phyloP scores from a whole-genome alignment of 306 rosid species.

The Gastrolobium villosum region DNA sequence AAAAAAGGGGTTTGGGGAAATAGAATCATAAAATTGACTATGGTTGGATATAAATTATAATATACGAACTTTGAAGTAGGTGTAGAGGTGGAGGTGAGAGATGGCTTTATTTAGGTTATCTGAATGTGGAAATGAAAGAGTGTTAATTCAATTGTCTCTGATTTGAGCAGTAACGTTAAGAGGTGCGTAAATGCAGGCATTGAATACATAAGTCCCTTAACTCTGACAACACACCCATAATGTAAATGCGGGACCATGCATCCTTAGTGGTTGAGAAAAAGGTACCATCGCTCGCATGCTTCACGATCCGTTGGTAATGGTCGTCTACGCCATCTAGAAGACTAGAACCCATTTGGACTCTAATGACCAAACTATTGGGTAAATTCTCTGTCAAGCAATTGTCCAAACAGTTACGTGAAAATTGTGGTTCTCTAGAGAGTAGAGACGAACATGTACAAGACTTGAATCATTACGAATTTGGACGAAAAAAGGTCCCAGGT shows the following conservation, averaged over 20 bases:
- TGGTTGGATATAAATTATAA: conserved; percentile 2
- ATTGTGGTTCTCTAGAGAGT: conserved; percentile 14
- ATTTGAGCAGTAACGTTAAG: background rate
- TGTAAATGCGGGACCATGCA: conserved; percentile 46
- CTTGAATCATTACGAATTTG: conserved; percentile 15
- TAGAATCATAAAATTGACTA: background rate
- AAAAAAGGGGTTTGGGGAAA: background rate
- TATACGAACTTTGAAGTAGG: conserved; percentile 42
- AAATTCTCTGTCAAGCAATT: conserved; percentile 20
- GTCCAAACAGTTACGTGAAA: conserved; percentile 13
- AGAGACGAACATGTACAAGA: background rate
- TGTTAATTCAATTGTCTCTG: background rate
- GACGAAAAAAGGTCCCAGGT: background rate
- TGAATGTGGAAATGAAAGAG: conserved; percentile 11
- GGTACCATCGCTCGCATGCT: conserved; percentile 17
- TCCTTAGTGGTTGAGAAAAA: conserved; percentile 22
- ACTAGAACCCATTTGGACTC: conserved; percentile 20
- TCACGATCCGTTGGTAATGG: conserved; percentile 25
- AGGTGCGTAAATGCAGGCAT: background rate
- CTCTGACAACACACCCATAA: background rate
- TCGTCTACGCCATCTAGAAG: conserved; percentile 5
- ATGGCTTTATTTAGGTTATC: background rate
- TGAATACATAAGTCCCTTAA: background rate
- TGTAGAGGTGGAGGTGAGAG: background rate
- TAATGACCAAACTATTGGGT: background rate